Evolutionary conservation across 192 early-diverging fungal genomes (phyloP), one percentile per base, ranked within the genome.

Genomic region (Borealophlyctis nickersoniae): DNA sequence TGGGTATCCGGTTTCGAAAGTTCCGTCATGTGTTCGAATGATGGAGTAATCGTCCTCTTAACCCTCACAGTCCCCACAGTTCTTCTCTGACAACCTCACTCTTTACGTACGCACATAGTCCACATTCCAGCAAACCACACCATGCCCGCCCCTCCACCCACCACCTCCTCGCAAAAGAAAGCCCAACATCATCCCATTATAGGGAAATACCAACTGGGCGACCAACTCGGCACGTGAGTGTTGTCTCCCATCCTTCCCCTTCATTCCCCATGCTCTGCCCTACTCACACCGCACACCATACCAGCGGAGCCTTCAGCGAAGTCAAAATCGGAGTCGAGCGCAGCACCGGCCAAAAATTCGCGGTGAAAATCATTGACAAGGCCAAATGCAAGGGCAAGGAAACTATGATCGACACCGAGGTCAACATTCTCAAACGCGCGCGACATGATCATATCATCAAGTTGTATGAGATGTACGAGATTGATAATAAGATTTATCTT

Each of bases 291-390:
- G n/a, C 52, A 2, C 31, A 31, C 4, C 59, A 19, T 27, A 29
- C 16, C 34, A 83, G 81, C 29, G 81, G 81, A 0, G 81, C 81
- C 11, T 94, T 92, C 77, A 88, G 89, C 16, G 86, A 91, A 66
- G 90, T 94, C 60, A 75, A 81, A 33, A 67, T 84, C 27, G 89
- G 83, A 1, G 77, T 85, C 30, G 77, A 87, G 23, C 83, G 88
- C 52, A 76, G 69, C 24, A 86, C 85, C 32, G 82, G 87, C 49
- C 62, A 85, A 48, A 80, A 83, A 58, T 83, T 85, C 62, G 93
- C 93, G 0, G 89, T 92, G 58, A 95, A 95, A 73, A 89, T 95
- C 66, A 88, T 95, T 70, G 89, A 92, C 53, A 87, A 86, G 56
- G 62, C 79, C 28, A 85, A 88, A 76, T 84, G 88, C 81, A 77